A percentile compares a stretch with the other conserved stretches of the same genome.
phyloP scores from a whole-genome alignment of 208 protist species.

The Crithidia acanthocephali region DNA sequence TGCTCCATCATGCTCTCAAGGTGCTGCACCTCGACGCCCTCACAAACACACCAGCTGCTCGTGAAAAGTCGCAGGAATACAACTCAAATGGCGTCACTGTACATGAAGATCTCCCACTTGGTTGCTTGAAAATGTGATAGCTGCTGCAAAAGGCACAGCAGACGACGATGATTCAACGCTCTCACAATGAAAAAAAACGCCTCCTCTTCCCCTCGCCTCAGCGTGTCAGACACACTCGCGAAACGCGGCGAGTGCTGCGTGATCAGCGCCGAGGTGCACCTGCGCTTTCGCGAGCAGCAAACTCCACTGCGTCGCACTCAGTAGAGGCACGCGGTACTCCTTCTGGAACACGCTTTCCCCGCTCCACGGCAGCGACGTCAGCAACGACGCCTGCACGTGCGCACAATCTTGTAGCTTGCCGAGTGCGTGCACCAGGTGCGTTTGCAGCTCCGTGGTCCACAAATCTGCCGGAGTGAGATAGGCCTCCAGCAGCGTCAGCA shows the following conservation, averaged over 20 bases:
- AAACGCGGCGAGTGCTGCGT: conserved; percentile 13
- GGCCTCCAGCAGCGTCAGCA: conserved; percentile 54
- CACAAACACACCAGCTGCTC: too few species aligned
- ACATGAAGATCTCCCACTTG: too few species aligned
- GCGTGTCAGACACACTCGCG: conserved; percentile 13
- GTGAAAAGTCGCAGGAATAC: too few species aligned
- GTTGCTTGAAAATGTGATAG: too few species aligned
- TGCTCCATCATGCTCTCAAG: too few species aligned
- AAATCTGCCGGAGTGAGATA: conserved; percentile 35
- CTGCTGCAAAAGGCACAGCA: neutral
- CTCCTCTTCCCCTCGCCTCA: neutral
- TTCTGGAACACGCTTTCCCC: conserved; percentile 2
- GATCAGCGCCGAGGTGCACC: conserved; percentile 17
- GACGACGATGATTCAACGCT: neutral
- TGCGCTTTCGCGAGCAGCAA: conserved; percentile 16
- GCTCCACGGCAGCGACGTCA: conserved; percentile 3
- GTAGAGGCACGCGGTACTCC: conserved; percentile 25
- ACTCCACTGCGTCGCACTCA: conserved; percentile 10
- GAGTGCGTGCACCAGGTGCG: conserved; percentile 22
- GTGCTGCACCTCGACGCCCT: too few species aligned
- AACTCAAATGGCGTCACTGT: too few species aligned
- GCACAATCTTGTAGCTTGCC: conserved; percentile 9
- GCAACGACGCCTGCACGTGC: neutral
- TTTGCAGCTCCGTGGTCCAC: conserved; percentile 8
- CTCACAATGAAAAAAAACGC: neutral